Evolutionary conservation across 2,329 filamentous ascomycete genomes (phyloP).

Genomic region (Arthrobotrys musiformis): DNA sequence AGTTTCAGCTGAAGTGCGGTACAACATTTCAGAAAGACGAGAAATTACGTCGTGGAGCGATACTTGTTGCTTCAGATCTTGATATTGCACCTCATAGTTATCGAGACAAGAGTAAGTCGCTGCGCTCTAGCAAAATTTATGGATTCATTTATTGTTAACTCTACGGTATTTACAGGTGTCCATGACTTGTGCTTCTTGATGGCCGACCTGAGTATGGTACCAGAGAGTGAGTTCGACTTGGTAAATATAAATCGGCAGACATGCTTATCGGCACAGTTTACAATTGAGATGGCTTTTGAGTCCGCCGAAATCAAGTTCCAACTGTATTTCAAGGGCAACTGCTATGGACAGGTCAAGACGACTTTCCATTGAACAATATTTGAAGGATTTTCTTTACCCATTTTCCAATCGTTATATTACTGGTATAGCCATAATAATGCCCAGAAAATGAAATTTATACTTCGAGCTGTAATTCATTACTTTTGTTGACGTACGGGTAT

Average conservation of each 20-base stretch:
- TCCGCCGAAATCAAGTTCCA: conserved; percentile 54
- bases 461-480: neutral
- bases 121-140: too few species aligned
- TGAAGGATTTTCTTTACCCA: neutral
- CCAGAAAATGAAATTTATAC: neutral
- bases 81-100: conserved; percentile 49
- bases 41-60: conserved; percentile 49
- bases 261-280: conserved; percentile 48
- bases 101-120: conserved; percentile 40
- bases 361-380: conserved; percentile 47
- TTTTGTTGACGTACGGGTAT: neutral
- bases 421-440: neutral
- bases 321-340: conserved; percentile 52
- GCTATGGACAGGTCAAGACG: conserved; percentile 54
- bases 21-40: conserved; percentile 55
- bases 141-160: too few species aligned
- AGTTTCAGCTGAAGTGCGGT: conserved; percentile 50
- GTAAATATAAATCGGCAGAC: conserved; percentile 43
- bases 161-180: conserved; percentile 44
- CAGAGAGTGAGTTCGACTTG: conserved; percentile 42
- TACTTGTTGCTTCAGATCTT: conserved; percentile 47
- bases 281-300: conserved; percentile 50
- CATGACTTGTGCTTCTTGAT: conserved; percentile 53
- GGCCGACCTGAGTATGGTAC: conserved; percentile 50
- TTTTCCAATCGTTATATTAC: neutral